A percentile compares a stretch with the other conserved stretches of the same genome.
phyloP scores from a whole-genome alignment of 257 asterid species.

The Gentiana dahurica region DNA sequence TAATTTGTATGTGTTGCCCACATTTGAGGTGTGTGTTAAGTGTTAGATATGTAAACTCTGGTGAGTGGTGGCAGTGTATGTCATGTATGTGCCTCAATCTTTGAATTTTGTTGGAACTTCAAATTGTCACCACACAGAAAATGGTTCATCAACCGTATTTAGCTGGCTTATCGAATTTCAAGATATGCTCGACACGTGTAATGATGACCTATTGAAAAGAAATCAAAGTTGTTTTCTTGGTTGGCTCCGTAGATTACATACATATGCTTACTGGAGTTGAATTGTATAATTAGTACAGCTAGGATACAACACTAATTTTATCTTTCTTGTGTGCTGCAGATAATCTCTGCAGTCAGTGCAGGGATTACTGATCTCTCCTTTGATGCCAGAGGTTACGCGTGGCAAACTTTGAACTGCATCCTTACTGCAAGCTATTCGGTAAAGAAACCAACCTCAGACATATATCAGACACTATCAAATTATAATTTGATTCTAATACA shows the following conservation, averaged over 20 bases:
- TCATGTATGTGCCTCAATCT: too few relatives aligned
- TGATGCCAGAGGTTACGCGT: constrained; percentile 29
- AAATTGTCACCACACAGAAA: too few relatives aligned
- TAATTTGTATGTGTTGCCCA: too few relatives aligned
- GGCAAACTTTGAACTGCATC: constrained; percentile 35
- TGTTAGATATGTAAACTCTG: too few relatives aligned
- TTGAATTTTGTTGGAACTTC: too few relatives aligned
- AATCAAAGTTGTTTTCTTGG: neutral
- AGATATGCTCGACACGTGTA: too few relatives aligned
- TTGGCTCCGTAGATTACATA: too few relatives aligned
- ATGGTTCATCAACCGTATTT: too few relatives aligned
- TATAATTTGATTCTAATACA: neutral
- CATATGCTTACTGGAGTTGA: neutral
- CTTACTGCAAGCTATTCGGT: constrained; percentile 49
- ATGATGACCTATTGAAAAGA: neutral
- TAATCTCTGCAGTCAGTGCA: constrained; percentile 38
- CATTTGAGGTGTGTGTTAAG: too few relatives aligned
- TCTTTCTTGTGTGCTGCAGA: constrained; percentile 12
- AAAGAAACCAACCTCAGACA: neutral
- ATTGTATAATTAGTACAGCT: neutral
- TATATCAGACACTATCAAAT: neutral
- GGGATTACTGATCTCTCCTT: constrained; percentile 42
- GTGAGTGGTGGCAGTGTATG: too few relatives aligned
- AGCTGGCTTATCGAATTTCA: too few relatives aligned
- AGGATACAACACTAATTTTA: neutral